A percentile compares a stretch with the other conserved stretches of the same genome.
phyloP scores from a whole-genome alignment of 139 green algal species.

The Coelastrella sp. region DNA sequence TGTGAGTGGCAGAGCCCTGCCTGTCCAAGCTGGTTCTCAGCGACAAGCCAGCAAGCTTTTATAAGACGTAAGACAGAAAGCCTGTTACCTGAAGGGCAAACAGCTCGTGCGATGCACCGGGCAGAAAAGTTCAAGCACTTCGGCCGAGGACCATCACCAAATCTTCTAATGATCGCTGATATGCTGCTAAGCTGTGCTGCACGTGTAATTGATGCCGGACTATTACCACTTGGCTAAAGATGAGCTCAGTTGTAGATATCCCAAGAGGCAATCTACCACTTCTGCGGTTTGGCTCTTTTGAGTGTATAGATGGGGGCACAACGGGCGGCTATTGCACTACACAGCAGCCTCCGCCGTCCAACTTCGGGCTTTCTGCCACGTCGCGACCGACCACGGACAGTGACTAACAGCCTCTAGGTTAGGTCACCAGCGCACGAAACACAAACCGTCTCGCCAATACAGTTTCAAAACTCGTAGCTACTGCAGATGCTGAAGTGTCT shows the following conservation, averaged over 20 bases:
- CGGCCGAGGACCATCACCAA: not conserved
- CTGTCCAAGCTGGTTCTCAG: too few relatives aligned
- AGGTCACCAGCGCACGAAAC: not conserved
- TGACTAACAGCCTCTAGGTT: not conserved
- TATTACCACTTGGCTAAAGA: not conserved
- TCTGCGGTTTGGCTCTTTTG: not conserved
- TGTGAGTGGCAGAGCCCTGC: too few relatives aligned
- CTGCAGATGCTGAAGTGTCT: too few relatives aligned
- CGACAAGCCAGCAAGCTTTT: too few relatives aligned
- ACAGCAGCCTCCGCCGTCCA: not conserved
- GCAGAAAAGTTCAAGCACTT: not conserved
- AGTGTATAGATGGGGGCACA: not conserved
- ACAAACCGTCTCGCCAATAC: not conserved
- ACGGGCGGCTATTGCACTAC: not conserved
- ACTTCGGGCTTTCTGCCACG: too few relatives aligned
- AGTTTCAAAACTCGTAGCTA: not conserved
- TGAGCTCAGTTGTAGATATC: not conserved
- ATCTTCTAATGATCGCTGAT: not conserved
- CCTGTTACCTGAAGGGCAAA: not conserved
- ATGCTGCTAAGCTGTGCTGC: not conserved
- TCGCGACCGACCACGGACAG: not conserved
- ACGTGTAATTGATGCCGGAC: not conserved
- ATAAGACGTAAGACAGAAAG: too few relatives aligned
- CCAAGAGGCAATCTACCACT: conserved; percentile 2
- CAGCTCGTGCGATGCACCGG: not conserved